Evolutionary conservation across 179 eudicot species (phyloP).

Genomic region (Corrigiola litoralis): DNA sequence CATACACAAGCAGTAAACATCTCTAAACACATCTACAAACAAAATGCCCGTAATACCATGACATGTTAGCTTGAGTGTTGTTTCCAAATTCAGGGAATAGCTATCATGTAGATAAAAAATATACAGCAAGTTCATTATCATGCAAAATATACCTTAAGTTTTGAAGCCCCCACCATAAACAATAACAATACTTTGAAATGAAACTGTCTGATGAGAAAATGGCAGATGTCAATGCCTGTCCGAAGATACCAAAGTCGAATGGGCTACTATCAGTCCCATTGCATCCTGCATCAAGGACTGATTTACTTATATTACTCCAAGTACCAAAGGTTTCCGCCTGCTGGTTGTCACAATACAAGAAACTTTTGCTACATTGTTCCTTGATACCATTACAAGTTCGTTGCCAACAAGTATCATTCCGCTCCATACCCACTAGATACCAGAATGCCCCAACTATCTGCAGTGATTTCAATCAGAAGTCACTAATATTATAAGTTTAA

Average conservation of each 20-base stretch:
- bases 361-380: constrained; percentile 34
- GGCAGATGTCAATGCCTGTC: constrained; percentile 68
- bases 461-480: constrained; percentile 9
- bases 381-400: constrained; percentile 39
- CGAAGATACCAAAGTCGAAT: constrained; percentile 85
- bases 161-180: constrained; percentile 98
- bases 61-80: background rate
- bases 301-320: constrained; percentile 47
- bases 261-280: constrained; percentile 39
- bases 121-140: background rate
- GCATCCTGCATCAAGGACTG: constrained; percentile 43
- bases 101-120: background rate
- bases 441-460: constrained; percentile 96
- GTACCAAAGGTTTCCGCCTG: constrained; percentile 30
- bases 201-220: constrained; percentile 59
- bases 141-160: constrained; percentile 56
- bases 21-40: background rate
- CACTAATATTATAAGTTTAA: background rate
- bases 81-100: background rate
- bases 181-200: constrained; percentile 74
- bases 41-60: background rate
- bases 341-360: constrained; percentile 72
- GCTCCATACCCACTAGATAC: constrained; percentile 78
- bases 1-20: background rate
- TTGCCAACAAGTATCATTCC: constrained; percentile 79